A percentile compares a stretch with the other conserved stretches of the same genome.
Conservation (phyloP, 176 grass and related monocot genomes). For the Leersia perrieri region DNA sequence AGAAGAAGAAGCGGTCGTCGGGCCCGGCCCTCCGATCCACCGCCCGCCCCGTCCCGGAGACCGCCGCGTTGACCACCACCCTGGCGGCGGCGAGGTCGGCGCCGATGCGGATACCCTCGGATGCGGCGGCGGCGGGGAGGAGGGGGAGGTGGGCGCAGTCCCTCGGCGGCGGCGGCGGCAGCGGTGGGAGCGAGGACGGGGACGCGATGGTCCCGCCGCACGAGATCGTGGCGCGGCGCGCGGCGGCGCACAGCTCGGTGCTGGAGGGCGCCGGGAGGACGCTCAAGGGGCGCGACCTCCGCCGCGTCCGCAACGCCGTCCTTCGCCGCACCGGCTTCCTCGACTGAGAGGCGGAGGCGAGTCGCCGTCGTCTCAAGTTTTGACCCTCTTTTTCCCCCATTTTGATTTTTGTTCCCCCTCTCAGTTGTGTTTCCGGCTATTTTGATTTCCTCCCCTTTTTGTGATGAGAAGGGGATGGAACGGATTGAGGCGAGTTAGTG, state of each 20-base stretch:
- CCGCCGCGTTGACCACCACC: conserved; percentile 3
- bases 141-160: conserved; percentile 24
- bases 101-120: conserved; percentile 43
- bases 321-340: conserved; percentile 69
- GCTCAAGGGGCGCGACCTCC: conserved; percentile 70
- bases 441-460: conserved; percentile 29
- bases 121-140: conserved; percentile 14
- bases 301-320: conserved; percentile 59
- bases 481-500: conserved; percentile 29
- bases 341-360: conserved; percentile 52
- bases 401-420: background rate
- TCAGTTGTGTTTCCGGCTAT: conserved; percentile 45
- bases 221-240: conserved; percentile 53
- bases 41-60: conserved; percentile 40
- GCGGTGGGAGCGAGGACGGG: conserved; percentile 6
- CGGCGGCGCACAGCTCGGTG: conserved; percentile 42
- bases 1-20: conserved; percentile 50
- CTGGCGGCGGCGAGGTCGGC: conserved; percentile 19
- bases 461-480: background rate
- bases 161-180: background rate
- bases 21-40: conserved; percentile 28
- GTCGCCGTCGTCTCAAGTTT: conserved; percentile 52
- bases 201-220: conserved; percentile 45
- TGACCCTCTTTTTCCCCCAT: background rate
- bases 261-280: conserved; percentile 59